Conservation (phyloP, 164 flowering plant species). For the Nymphaea colorata region DNA sequence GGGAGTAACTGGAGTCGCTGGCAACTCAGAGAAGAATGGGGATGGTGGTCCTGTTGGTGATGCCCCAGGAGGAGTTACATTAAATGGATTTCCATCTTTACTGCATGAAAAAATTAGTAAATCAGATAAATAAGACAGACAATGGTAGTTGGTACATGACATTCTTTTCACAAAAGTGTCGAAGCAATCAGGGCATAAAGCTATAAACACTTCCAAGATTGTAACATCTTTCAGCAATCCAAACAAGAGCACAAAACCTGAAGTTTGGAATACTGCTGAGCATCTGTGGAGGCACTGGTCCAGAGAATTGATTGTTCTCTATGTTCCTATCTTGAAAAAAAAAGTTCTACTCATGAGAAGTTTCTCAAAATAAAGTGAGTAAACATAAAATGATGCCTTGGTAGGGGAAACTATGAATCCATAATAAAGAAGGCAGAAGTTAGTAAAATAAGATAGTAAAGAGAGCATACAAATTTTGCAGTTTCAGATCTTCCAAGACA, state of each 20-base stretch:
- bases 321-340: constrained; percentile 45
- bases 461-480: constrained; percentile 47
- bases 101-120: constrained; percentile 34
- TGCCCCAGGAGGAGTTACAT: constrained; percentile 32
- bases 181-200: not conserved
- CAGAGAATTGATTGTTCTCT: constrained; percentile 70
- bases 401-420: not conserved
- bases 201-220: too few relatives aligned
- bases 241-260: constrained; percentile 5
- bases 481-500: constrained; percentile 76
- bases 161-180: not conserved
- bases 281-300: constrained; percentile 64
- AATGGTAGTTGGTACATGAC: not conserved
- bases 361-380: not conserved
- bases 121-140: not conserved
- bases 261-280: constrained; percentile 63
- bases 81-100: constrained; percentile 74
- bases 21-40: constrained; percentile 17
- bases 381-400: not conserved
- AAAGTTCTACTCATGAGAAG: not conserved
- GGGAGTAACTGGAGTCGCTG: constrained; percentile 24
- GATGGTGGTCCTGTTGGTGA: constrained; percentile 35
- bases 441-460: not conserved
- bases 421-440: not conserved
- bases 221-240: not conserved